Base-by-base conservation (phyloP, 768 basidiomycete genomes). In the Rhodotorula babjevae region DNA sequence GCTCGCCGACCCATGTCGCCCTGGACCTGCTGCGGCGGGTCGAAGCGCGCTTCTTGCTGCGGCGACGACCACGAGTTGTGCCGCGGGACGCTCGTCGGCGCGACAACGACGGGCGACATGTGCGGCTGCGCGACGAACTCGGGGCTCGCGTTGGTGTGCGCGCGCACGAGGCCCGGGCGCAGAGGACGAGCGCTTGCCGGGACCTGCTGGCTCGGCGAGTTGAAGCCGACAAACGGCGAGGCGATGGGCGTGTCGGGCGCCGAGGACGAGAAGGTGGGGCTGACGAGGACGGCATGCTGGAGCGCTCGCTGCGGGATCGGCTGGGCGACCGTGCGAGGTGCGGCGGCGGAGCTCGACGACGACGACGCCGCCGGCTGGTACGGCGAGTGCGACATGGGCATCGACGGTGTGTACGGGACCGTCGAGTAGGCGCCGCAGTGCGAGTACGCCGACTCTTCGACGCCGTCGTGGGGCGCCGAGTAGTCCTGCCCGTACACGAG, bases 11-110 rank as follows among this genome's bases (percentile, higher is more conserved):
- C 16, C n/a, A 27, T 40, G 18, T 64, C 40, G 27, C 44, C 14
- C 23, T 42, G 18, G 21, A 44, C 25, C 40, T 19, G 52, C 63
- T n/a, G 11, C 59, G 36, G 36, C 36, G 36, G 9, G 9, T 27
- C 27, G 44, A 29, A 42, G 27, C 9, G 11, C 44, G 18, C 27
- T 6, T 3, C 19, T 44, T 31, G 60, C 44, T 61, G 15, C n/a
- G 60, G 46, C 60, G 44, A n/a, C 23, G 63, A 64, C 40, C n/a
- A 64, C 16, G 63, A 56, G 53, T 56, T 42, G 18, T 64, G 63
- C 16, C 63, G 52, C 3, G n/a, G 23, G 25, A 11, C 36, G 8
- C 21, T 18, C 52, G 15, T 12, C 36, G 21, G n/a, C 9, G 19
- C 25, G 6, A 2, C 31, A 0, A 19, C 2, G 31, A 31, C n/a